Base-by-base conservation (phyloP, 768 basidiomycete species). In the Cubamyces sp. region DNA sequence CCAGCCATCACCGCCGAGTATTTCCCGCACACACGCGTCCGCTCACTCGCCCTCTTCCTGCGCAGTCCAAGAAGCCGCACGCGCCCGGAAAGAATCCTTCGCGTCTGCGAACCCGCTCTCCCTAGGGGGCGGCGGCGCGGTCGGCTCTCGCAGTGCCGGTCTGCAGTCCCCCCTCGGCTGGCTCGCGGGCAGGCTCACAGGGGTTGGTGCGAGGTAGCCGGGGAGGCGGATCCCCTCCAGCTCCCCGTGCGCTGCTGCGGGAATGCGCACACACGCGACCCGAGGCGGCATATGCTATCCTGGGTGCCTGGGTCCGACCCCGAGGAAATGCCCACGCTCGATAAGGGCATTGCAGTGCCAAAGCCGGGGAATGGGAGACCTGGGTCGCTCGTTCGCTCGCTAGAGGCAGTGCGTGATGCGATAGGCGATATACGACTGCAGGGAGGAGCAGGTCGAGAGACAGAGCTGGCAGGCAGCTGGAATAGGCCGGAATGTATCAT, bases 21-120 rank as follows among this genome's bases (percentile, higher is more conserved):
- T 34, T 34, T 34, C 34, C 34, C 34, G 34, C 34, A 34, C 34
- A 34, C 34, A 34, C 34, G 34, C 34, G 1, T n/a, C 34, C 34
- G 28, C 28, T 30, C 51, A 57, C 19, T 23, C n/a, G 23, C 48
- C 54, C 21, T 28, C 18, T 23, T 45, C 21, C 51, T 61, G 57
- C 64, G 41, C 70, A 94, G 92, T 89, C 55, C 88, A 85, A 78
- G 78, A 80, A 66, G 85, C 89, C 25, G 82, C 87, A 51, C 86
- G 85, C 66, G 83, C 86, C 39, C 82, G 92, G 64, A 91, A 86
- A 67, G 88, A 91, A 62, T 92, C 92, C 0, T 92, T 85, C 72
- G 76, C 83, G 28, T 86, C 91, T n/a, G 84, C 92, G 18, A 92
- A 94, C 69, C 92, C 92, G 8, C 82, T 94, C 42, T 85, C 92